Evolutionary conservation across 192 early-diverging fungal genomes (phyloP), one percentile per base, ranked within the genome.

Genomic region (Blastocladiella britannica): DNA sequence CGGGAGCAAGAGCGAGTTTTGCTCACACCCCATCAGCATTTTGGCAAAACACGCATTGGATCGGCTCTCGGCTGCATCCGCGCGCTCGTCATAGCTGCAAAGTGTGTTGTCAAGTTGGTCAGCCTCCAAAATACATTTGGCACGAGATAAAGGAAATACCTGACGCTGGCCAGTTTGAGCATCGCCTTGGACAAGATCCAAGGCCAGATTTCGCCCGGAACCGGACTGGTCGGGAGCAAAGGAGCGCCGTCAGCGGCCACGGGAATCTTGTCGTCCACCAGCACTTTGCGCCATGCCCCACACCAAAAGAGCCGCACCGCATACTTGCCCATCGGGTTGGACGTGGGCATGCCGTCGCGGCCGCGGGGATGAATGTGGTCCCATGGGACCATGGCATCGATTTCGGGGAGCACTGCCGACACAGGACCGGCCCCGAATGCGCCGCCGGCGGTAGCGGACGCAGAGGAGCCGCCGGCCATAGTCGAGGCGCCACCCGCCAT

Each of bases 241-340:
- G 71, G 70, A 24, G 62, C 54, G 15, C 76, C 76, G 20, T 75
- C 64, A 15, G 63, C 55, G 56, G 80, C 79, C 7, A 81, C 60
- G 0, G 79, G 79, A n/a, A 81, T 69, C 31, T 70, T 56, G 63
- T 81, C 79, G 60, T 81, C 79, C 4, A 81, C 71, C 20, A 67
- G 69, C 7, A 81, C 57, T 56, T 72, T 78, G 25, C 79, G 53
- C 79, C 79, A 81, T n/a, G 62, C 61, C 4, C 79, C 79, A 26
- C 80, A 61, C 74, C 77, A 79, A 55, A 64, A 78, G 24, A 81
- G 60, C 64, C 80, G 80, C 26, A 81, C 76, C 6, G 67, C 65
- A 60, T 79, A 81, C 61, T 80, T 73, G 22, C 79, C 79, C 25
- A 63, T 67, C 4, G 68, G 30, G 54, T 78, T 81, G 59, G 76